A percentile compares a stretch with the other conserved stretches of the same genome.
phyloP scores from a whole-genome alignment of 345 rosid genomes.

The Bruguiera gymnorhiza region DNA sequence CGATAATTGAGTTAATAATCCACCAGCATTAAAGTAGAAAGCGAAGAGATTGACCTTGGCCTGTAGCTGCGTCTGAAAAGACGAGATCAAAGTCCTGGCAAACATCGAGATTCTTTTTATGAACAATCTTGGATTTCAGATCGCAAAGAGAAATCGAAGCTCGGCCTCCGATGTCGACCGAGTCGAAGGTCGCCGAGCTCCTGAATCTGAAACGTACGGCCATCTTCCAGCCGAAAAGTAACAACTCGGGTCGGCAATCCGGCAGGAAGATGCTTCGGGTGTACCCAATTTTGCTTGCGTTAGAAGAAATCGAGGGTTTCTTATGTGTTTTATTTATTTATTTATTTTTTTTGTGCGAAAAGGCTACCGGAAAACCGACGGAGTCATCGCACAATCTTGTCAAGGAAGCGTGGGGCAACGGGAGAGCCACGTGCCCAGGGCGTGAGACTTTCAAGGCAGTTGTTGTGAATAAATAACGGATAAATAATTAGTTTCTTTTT shows the following conservation, averaged over 20 bases:
- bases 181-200: conserved; percentile 34
- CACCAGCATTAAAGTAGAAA: neutral
- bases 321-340: too few species aligned
- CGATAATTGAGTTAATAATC: neutral
- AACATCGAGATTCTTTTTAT: conserved; percentile 25
- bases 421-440: too few species aligned
- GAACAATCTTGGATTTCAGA: conserved; percentile 40
- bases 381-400: too few species aligned
- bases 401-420: too few species aligned
- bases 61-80: conserved; percentile 32
- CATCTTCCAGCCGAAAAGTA: conserved; percentile 19
- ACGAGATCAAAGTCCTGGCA: conserved; percentile 41
- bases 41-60: conserved; percentile 30
- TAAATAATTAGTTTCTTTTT: too few species aligned
- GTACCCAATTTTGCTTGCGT: too few species aligned
- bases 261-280: neutral
- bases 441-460: too few species aligned
- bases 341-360: too few species aligned
- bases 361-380: too few species aligned
- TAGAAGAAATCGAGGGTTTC: too few species aligned
- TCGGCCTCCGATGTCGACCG: conserved; percentile 34
- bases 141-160: conserved; percentile 39
- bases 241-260: neutral
- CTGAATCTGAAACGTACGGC: conserved; percentile 41
- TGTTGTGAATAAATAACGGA: too few species aligned